phyloP scores from a whole-genome alignment of 2,329 filamentous ascomycete genomes.

The Trichoderma gracile region DNA sequence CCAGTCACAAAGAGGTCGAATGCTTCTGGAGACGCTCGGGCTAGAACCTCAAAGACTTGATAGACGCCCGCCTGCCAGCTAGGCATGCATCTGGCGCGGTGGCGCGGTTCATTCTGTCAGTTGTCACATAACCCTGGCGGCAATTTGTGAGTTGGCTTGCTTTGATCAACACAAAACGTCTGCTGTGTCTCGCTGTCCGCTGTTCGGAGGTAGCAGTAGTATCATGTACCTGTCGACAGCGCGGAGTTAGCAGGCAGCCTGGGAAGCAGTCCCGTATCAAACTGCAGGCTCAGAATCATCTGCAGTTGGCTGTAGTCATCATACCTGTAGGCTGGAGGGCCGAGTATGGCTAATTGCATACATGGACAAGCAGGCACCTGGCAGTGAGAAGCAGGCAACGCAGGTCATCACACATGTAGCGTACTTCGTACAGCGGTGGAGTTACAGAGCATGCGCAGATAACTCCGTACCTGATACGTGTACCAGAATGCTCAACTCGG shows the following conservation, averaged over 20 bases:
- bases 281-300: neutral
- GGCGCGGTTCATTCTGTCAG: constrained; percentile 12
- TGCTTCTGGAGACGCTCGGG: neutral
- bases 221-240: too few relatives aligned
- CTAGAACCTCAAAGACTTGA: constrained; percentile 2
- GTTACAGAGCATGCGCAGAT: neutral
- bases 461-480: too few relatives aligned
- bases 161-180: neutral
- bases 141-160: neutral
- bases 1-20: neutral
- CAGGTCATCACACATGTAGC: too few relatives aligned
- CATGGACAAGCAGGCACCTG: too few relatives aligned
- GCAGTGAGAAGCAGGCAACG: too few relatives aligned
- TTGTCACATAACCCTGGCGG: constrained; percentile 12
- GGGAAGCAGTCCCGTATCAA: too few relatives aligned
- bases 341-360: too few relatives aligned
- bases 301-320: too few relatives aligned
- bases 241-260: too few relatives aligned
- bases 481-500: neutral
- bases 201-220: neutral
- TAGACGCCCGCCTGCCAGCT: constrained; percentile 8
- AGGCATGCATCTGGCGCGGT: constrained; percentile 1
- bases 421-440: neutral
- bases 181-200: neutral
- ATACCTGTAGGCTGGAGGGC: too few relatives aligned